Evolutionary conservation across 495 filamentous ascomycete genomes (phyloP), one percentile per base, ranked within the genome.

Genomic region (Annulohypoxylon nitens): DNA sequence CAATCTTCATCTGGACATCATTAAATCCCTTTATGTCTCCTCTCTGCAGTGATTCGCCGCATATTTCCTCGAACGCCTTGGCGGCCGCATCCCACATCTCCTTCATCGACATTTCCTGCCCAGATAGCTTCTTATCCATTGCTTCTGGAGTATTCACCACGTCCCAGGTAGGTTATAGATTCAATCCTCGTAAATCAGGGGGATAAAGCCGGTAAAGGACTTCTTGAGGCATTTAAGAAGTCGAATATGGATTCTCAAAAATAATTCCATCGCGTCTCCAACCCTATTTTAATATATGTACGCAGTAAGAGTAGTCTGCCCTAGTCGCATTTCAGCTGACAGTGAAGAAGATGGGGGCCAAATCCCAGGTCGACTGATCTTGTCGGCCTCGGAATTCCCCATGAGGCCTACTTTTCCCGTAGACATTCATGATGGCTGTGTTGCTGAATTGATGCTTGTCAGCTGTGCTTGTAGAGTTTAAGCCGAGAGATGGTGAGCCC

Each of bases 51-150:
- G 55, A 59, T 33, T 59, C 36, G n/a, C 55, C 55, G 16, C 55
- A 59, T 41, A 59, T 59, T 16, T 59, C 36, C 34, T 20, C 8
- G 16, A 59, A 59, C 9, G 55, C 55, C 55, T 59, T 41, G 25
- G 55, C 55, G 1, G 55, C 55, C 33, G 55, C 55, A 23, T 34
- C 55, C 55, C 55, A 59, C 36, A 59, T 59, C 34, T 59, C 55
- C n/a, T 59, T 12, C 34, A 59, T 16, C n/a, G 55, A 59, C 6
- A 11, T 18, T 20, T 59, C 55, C 16, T 16, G 23, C 16, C 7
- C 34, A 11, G 26, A 23, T 39, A 5, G 34, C 55, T 39, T n/a
- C 16, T 55, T 55, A 5, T 34, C 26, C 11, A 30, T 30, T 11
- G 12, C 14, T 55, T 55, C 26, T 55, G 33, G 51, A 25, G 12